Conservation (phyloP, 1,139 yeast genomes). For the Taiozyma onychis region DNA sequence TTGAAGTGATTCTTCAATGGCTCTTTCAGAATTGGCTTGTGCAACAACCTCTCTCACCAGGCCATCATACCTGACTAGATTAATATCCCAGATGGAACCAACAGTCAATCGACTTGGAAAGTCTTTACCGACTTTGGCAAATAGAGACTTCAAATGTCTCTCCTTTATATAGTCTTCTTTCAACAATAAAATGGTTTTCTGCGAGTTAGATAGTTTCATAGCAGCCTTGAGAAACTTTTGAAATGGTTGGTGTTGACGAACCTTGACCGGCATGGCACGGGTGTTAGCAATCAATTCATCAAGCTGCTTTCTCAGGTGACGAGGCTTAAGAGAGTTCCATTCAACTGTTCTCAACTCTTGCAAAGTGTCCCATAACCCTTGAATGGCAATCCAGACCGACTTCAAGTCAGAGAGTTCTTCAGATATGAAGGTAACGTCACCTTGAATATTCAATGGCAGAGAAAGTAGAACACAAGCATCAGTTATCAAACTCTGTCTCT, state of each 20-base stretch:
- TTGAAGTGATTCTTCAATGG: slow-evolving; percentile 51
- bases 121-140: slow-evolving; percentile 25
- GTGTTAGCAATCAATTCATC: slow-evolving; percentile 46
- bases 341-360: slow-evolving; percentile 35
- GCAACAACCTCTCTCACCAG: slow-evolving; percentile 45
- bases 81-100: slow-evolving; percentile 59
- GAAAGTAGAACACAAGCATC: slow-evolving; percentile 40
- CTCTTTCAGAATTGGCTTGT: slow-evolving; percentile 70
- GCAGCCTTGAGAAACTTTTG: slow-evolving; percentile 48
- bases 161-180: slow-evolving; percentile 53
- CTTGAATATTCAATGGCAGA: slow-evolving; percentile 30
- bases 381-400: slow-evolving; percentile 63
- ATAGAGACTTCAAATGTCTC: slow-evolving; percentile 67
- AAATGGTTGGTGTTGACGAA: slow-evolving; percentile 68
- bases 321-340: slow-evolving; percentile 50
- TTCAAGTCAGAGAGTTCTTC: slow-evolving; percentile 56
- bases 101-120: slow-evolving; percentile 30
- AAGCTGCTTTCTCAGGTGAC: slow-evolving; percentile 42
- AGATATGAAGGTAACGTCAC: slow-evolving; percentile 29
- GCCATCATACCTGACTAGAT: slow-evolving; percentile 41
- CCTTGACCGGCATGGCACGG: slow-evolving; percentile 49
- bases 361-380: slow-evolving; percentile 48
- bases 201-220: slow-evolving; percentile 28
- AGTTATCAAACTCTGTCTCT: slow-evolving; percentile 27
- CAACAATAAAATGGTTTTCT: slow-evolving; percentile 27